Conservation (phyloP, 192 early-diverging fungal genomes). For the Lobosporangium transversale region DNA sequence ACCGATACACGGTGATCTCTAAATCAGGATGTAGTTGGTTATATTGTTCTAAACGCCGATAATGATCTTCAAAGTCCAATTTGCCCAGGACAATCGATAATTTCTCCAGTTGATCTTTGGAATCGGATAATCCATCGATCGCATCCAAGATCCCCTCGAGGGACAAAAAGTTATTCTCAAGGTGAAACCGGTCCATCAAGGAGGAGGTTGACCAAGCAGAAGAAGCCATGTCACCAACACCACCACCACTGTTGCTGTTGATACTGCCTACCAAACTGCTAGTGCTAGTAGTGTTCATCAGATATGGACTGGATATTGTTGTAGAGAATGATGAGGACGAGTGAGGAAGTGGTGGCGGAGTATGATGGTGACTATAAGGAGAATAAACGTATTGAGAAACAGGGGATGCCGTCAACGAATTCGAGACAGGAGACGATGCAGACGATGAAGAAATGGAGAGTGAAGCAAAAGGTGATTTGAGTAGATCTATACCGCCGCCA, state of each 20-base stretch:
- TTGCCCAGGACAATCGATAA: conserved; percentile 44
- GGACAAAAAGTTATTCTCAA: conserved; percentile 43
- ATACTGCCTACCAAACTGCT: not conserved
- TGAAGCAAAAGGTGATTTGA: conserved; percentile 19
- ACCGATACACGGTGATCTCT: conserved; percentile 41
- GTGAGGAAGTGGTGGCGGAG: not conserved
- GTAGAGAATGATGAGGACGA: not conserved
- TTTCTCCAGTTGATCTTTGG: conserved; percentile 35
- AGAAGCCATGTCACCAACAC: conserved; percentile 18
- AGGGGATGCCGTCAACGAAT: conserved; percentile 8
- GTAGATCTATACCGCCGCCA: not conserved
- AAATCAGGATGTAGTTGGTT: conserved; percentile 18
- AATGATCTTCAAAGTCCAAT: conserved; percentile 45
- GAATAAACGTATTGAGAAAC: not conserved
- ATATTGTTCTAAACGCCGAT: conserved; percentile 27
- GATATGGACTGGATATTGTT: not conserved
- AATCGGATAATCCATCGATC: conserved; percentile 30
- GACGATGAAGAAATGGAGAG: conserved; percentile 11
- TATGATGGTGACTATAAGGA: conserved; percentile 7
- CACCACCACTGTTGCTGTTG: conserved; percentile 5
- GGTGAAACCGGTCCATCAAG: conserved; percentile 39
- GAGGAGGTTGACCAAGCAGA: conserved; percentile 37
- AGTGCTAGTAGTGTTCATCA: not conserved
- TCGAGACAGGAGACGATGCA: not conserved
- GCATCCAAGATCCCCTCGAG: conserved; percentile 48